A percentile compares a stretch with the other conserved stretches of the same genome.
Conservation (phyloP, 2,329 filamentous ascomycete species). For the Gyromitra esculenta region DNA sequence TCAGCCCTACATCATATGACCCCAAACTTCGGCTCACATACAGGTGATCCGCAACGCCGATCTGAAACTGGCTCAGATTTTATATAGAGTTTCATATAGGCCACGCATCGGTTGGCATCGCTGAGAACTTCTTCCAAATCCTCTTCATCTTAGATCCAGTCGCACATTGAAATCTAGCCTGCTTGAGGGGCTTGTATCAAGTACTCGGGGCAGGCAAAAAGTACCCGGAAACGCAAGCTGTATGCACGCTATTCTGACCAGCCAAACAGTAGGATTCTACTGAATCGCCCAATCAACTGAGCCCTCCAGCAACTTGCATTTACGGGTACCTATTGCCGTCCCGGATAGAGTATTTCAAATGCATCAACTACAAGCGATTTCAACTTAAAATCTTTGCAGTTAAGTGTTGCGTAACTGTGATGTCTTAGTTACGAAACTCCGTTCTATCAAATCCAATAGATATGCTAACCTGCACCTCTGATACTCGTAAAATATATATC, state of each 20-base stretch:
- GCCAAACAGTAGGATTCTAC: too few relatives aligned
- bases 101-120: conserved; percentile 17
- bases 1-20: conserved; percentile 51
- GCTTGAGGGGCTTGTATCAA: not conserved
- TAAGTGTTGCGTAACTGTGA: conserved; percentile 25
- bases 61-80: conserved; percentile 39
- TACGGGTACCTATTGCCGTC: not conserved
- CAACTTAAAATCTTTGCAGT: conserved; percentile 13
- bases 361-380: conserved; percentile 23
- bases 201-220: too few relatives aligned
- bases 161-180: conserved; percentile 37
- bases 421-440: conserved; percentile 20
- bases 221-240: too few relatives aligned
- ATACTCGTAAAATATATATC: conserved; percentile 33
- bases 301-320: too few relatives aligned
- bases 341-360: conserved; percentile 27
- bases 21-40: conserved; percentile 27
- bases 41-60: conserved; percentile 37
- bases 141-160: conserved; percentile 28
- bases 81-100: conserved; percentile 25
- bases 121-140: conserved; percentile 29
- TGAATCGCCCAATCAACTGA: too few relatives aligned
- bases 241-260: too few relatives aligned
- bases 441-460: conserved; percentile 16
- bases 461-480: conserved; percentile 21